These are phyloP conservation scores for Cystobasidium sp. DNA, from an alignment of 1,284 basidiomycete genomes.

Conservation along the genomic window DNA sequence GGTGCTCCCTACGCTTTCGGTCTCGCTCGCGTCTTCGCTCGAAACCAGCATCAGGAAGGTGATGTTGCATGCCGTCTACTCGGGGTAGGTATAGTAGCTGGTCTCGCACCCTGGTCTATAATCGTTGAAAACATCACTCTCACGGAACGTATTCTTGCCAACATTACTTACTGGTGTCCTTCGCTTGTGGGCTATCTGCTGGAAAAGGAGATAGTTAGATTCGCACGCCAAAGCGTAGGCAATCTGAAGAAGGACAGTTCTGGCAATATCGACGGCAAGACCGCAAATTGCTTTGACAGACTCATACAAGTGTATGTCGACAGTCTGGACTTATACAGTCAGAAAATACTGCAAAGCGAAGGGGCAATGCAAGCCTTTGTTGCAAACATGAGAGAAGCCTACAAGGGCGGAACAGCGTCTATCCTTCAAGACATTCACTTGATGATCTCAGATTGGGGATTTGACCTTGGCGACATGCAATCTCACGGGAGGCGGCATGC, in stretches of 20 bases:
- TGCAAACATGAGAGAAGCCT: not conserved
- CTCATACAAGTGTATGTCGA: not conserved
- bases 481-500: not conserved
- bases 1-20: constrained; percentile 26
- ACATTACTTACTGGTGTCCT: constrained; percentile 2
- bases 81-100: constrained; percentile 12
- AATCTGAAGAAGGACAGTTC: not conserved
- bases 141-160: no score
- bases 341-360: not conserved
- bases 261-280: not conserved
- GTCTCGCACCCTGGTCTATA: not conserved
- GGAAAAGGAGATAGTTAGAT: not conserved
- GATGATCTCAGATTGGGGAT: constrained; percentile 12
- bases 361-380: not conserved
- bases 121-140: not conserved
- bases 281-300: not conserved
- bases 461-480: constrained; percentile 1
- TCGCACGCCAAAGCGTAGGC: not conserved
- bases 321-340: not conserved
- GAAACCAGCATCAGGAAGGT: not conserved
- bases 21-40: not conserved
- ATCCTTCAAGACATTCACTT: constrained; percentile 2
- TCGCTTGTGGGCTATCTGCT: not conserved
- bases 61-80: not conserved
- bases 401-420: not conserved